Base-by-base conservation (phyloP, 2,329 filamentous ascomycete species). In the Niveomyces coronatus region DNA sequence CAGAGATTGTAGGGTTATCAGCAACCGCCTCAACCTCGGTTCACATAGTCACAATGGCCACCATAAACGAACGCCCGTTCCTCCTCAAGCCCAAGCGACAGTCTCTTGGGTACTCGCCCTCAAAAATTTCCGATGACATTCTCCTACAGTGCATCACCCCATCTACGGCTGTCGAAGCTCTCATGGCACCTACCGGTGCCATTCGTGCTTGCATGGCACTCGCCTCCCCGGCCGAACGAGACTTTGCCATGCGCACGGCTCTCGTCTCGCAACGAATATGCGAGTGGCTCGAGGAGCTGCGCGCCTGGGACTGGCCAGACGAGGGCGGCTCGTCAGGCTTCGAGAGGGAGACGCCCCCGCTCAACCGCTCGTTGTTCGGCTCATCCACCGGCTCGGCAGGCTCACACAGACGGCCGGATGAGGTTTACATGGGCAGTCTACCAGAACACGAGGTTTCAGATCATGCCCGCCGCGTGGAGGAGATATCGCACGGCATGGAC, bases 261-360 rank as follows among this genome's bases (percentile, higher is more conserved):
- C 58, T 78, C 44, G 79, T 82, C 13, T 82, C 82, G 10, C 75
- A 80, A 49, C 77, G 74, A 45, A 75, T 91, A 44, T 71, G 80
- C 56, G 70, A 75, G 51, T 91, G 85, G 84, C 67, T 83, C 18
- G 65, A 74, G n/a, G 85, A 91, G 62, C 65, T 91, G 27, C 61
- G 64, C 31, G 53, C 61, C 31, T 78, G 75, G 76, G 57, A 63
- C 2, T 78, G 77, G 76, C 69, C 74, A 2, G 51, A 61, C 2
- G 51, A 57, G 4, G 59, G 58, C 11, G 67, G 67, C 27, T 65
- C 71, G 3, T 55, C 62, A 1, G 76, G 76, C 7, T 81, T 80
- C 43, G 65, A 73, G n/a, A 30, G 27, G 11, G 49, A 54, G 60
- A 45, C 68, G 71, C 9, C 48, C 52, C 28, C 41, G 53, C 39